These are phyloP conservation scores for Pneumocystis wakefieldiae DNA, from an alignment of 1,139 yeast species.

Conservation along the genomic window DNA sequence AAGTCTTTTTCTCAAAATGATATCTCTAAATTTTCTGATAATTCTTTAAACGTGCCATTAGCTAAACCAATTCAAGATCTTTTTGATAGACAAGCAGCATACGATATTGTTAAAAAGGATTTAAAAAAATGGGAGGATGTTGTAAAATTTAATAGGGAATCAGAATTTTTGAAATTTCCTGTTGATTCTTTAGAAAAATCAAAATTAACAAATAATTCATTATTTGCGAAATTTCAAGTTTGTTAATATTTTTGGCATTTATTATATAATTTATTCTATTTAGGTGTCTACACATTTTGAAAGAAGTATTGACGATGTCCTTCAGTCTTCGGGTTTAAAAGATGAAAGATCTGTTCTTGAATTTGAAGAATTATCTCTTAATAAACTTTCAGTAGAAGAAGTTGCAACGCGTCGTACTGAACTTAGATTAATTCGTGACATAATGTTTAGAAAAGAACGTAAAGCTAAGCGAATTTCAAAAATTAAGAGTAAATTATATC, in stretches of 20 bases:
- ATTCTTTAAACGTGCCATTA: conserved; percentile 60
- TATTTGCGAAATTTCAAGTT: conserved; percentile 33
- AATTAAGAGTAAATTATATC: conserved; percentile 82
- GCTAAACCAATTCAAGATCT: conserved; percentile 77
- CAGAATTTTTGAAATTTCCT: conserved; percentile 73
- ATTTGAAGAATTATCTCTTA: conserved; percentile 69
- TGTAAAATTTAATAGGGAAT: conserved; percentile 61
- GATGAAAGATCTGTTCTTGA: conserved; percentile 67
- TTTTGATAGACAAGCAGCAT: conserved; percentile 80
- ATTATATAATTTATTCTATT: conserved; percentile 30
- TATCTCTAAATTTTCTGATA: conserved; percentile 18
- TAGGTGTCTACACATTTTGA: conserved; percentile 51
- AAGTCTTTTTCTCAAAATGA: conserved; percentile 17
- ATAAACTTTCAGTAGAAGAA: conserved; percentile 69
- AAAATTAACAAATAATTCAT: conserved; percentile 26
- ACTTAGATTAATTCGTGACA: conserved; percentile 79
- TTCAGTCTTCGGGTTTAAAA: conserved; percentile 48
- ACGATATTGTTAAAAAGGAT: conserved; percentile 73
- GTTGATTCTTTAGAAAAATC: conserved; percentile 29
- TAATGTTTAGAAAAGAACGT: conserved; percentile 89
- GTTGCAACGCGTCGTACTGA: conserved; percentile 64
- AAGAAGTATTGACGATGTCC: conserved; percentile 43
- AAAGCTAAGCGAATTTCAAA: conserved; percentile 83
- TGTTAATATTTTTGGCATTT: conserved; percentile 27
- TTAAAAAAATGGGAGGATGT: conserved; percentile 79